These are phyloP conservation scores for Cryptococcus wingfieldii DNA, from an alignment of 1,284 basidiomycete species.

Conservation along the genomic window DNA sequence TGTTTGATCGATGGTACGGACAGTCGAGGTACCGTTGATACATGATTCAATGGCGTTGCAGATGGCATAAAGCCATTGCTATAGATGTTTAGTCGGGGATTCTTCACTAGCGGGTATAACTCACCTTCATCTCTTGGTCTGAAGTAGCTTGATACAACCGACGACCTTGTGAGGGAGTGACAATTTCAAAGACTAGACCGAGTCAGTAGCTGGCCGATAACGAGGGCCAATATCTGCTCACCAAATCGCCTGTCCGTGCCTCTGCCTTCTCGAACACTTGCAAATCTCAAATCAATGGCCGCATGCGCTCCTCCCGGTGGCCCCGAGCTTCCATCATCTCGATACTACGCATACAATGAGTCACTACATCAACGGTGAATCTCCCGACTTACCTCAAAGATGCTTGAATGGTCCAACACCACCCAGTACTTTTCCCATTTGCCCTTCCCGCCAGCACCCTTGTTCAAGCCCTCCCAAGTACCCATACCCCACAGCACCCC, in stretches of 20 bases:
- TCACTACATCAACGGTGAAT: neutral
- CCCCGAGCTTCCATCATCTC: slow-evolving; percentile 32
- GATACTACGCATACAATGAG: slow-evolving; percentile 25
- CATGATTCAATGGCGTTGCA: slow-evolving; percentile 54
- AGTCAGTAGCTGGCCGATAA: neutral
- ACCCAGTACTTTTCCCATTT: slow-evolving; percentile 50
- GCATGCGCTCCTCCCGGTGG: slow-evolving; percentile 37
- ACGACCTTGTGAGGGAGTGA: slow-evolving; percentile 51
- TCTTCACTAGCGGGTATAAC: neutral
- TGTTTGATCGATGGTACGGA: slow-evolving; percentile 35
- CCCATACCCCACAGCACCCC: slow-evolving; percentile 48
- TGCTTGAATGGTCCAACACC: slow-evolving; percentile 45
- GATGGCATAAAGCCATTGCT: slow-evolving; percentile 54
- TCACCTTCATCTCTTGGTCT: slow-evolving; percentile 49
- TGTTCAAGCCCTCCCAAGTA: slow-evolving; percentile 44
- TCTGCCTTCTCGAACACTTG: slow-evolving; percentile 47
- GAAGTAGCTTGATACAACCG: slow-evolving; percentile 54
- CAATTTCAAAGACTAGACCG: slow-evolving; percentile 51
- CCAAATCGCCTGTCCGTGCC: slow-evolving; percentile 47
- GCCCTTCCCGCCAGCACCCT: slow-evolving; percentile 25
- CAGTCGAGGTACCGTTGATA: slow-evolving; percentile 52
- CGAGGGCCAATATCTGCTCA: slow-evolving; percentile 12
- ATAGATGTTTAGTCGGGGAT: slow-evolving; percentile 2
- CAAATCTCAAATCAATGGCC: slow-evolving; percentile 48
- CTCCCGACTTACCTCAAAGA: slow-evolving; percentile 40